Evolutionary conservation across 306 rosid species (phyloP).

Genomic region (Oxytropis ochrocephala): DNA sequence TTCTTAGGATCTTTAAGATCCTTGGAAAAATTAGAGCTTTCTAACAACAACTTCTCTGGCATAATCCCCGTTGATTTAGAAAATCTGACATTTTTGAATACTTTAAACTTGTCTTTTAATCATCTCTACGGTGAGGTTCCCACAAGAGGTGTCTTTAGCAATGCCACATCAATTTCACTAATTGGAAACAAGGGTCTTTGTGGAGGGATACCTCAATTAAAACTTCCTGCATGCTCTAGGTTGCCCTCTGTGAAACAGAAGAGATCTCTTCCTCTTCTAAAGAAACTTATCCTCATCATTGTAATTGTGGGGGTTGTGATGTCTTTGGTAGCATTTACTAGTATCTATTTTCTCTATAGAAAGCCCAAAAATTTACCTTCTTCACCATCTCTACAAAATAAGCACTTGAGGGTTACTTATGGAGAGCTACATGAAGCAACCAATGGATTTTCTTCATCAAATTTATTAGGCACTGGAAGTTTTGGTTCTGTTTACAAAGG

Average conservation of each 20-base stretch:
- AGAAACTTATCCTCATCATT: not conserved
- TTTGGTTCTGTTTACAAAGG: conserved; percentile 37
- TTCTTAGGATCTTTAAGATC: not conserved
- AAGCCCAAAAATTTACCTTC: not conserved
- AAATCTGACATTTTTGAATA: not conserved
- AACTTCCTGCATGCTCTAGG: conserved; percentile 6
- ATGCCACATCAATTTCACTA: not conserved
- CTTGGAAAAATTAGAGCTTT: conserved; percentile 9
- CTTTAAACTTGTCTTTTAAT: conserved; percentile 24
- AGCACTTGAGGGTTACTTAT: conserved; percentile 21
- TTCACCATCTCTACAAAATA: not conserved
- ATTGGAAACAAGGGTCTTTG: conserved; percentile 21
- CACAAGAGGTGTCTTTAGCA: conserved; percentile 17
- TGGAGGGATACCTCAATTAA: conserved; percentile 28
- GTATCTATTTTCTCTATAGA: not conserved
- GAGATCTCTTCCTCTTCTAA: not conserved
- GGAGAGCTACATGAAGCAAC: conserved; percentile 33
- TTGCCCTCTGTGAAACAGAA: not conserved
- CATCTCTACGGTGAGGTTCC: conserved; percentile 36
- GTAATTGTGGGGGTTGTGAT: not conserved
- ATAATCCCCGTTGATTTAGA: conserved; percentile 4
- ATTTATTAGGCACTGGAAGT: conserved; percentile 22
- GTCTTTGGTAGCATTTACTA: not conserved
- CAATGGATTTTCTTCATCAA: conserved; percentile 26
- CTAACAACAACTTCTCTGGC: conserved; percentile 24